Percentiles rank a stretch among this genome's conserved stretches.
Evolutionary conservation across 2,329 filamentous ascomycete genomes (phyloP).

Genomic region (Penicillium decumbens): DNA sequence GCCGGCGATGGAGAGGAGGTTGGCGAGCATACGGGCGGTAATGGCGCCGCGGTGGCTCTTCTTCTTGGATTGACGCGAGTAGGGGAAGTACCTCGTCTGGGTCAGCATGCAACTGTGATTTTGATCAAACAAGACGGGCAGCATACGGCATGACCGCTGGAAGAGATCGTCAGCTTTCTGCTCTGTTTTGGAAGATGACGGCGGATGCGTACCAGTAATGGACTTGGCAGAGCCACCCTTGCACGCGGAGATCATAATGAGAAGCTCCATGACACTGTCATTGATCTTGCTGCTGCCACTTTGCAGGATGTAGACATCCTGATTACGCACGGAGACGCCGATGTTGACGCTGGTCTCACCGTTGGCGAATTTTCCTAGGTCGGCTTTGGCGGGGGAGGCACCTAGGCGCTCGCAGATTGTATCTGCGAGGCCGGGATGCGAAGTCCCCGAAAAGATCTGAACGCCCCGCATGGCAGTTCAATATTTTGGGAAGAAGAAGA

Average conservation of each 20-base stretch:
- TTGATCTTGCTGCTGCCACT: conserved; percentile 95
- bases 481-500: conserved; percentile 9
- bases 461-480: conserved; percentile 55
- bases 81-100: conserved; percentile 74
- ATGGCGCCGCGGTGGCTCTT: conserved; percentile 96
- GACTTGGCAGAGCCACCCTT: conserved; percentile 96
- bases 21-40: conserved; percentile 94
- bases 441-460: conserved; percentile 63
- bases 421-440: conserved; percentile 60
- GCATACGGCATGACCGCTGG: conserved; percentile 48
- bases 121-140: conserved; percentile 28
- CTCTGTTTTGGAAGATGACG: conserved; percentile 4
- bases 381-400: conserved; percentile 55
- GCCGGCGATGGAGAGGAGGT: conserved; percentile 85
- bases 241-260: conserved; percentile 99
- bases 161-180: conserved; percentile 16
- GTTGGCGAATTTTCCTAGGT: conserved; percentile 64
- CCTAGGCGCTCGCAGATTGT: conserved; percentile 64
- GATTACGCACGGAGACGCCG: conserved; percentile 74
- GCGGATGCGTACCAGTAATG: conserved; percentile 68
- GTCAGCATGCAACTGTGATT: conserved; percentile 35
- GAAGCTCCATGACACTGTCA: conserved; percentile 96
- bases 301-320: conserved; percentile 98
- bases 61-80: conserved; percentile 98
- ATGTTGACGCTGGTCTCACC: conserved; percentile 67